Base-by-base conservation (phyloP, 1,284 basidiomycete species). In the Hemileia vastatrix region DNA sequence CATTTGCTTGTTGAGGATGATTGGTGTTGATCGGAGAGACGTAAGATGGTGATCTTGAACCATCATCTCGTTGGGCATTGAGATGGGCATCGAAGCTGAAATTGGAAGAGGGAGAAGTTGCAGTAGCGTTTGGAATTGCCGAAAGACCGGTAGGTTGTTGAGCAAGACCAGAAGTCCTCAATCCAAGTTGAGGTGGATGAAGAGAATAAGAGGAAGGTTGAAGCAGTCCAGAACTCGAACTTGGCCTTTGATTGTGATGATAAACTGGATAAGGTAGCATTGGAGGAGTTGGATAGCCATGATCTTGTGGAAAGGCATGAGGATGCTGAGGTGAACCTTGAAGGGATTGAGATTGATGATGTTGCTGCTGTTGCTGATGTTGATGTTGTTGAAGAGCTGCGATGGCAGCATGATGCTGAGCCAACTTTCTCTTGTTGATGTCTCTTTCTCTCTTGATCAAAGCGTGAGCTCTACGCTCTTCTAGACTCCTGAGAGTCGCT, bases 401-500 rank as follows among this genome's bases (percentile, higher is more conserved):
- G 8, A 15, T 15, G 8, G 15, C 36, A 11, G 36, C 36, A 40
- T 40, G 36, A 9, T 40, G 36, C 8, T 40, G 36, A 15, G 36
- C 36, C 8, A 11, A 40, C 36, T 40, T 40, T 15, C 36, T 40
- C 15, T 15, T 40, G 11, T 40, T 15, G 27, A 45, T 19, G 2
- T 71, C 69, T 13, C 65, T 57, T 43, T 70, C 67, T 44, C 65
- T 63, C 3, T 65, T 65, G 49, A 53, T 47, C 43, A 71, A 52
- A 2, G 68, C 67, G 8, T 66, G 66, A 31, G 64, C 64, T 13
- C 72, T 66, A 32, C 69, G 67, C 24, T 66, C 62, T 9, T 66
- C 62, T 11, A 75, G 64, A 5, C 57, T 36, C 51, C 71, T 68
- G 19, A 74, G 62, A 6, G 64, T 66, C 31, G 58, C 49, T 21